These are phyloP conservation scores for Warburgia ugandensis DNA, from an alignment of 164 flowering plant species.

Conservation along the genomic window DNA sequence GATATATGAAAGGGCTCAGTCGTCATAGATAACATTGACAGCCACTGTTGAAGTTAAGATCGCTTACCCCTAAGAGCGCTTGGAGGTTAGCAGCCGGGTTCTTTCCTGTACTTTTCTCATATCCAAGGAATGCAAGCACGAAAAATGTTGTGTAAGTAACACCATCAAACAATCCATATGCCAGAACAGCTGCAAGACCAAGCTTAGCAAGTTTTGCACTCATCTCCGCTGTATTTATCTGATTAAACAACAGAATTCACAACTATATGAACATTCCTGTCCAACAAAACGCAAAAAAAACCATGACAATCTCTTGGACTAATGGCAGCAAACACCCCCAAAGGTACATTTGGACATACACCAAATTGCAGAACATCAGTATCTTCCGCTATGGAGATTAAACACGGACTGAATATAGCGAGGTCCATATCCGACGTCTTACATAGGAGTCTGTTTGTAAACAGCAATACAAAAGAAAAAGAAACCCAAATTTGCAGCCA, in stretches of 20 bases:
- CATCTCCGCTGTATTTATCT: slow-evolving; percentile 15
- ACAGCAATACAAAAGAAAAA: too few species aligned
- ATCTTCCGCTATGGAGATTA: neutral
- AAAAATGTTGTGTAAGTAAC: slow-evolving; percentile 30
- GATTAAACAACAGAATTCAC: neutral
- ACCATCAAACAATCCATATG: slow-evolving; percentile 17
- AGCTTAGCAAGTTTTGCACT: slow-evolving; percentile 19
- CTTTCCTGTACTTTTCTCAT: slow-evolving; percentile 39
- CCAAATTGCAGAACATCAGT: neutral
- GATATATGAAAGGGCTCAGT: too few species aligned
- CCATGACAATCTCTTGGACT: neutral
- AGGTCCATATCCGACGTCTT: too few species aligned
- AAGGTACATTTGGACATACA: neutral
- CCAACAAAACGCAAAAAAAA: too few species aligned
- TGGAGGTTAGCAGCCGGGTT: slow-evolving; percentile 35
- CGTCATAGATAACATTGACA: too few species aligned
- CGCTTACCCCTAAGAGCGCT: slow-evolving; percentile 31
- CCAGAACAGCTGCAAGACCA: slow-evolving; percentile 22
- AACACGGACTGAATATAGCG: too few species aligned
- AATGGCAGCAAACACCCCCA: neutral
- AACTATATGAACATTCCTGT: neutral
- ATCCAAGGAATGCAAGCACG: slow-evolving; percentile 31
- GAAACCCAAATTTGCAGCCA: too few species aligned
- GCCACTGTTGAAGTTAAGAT: too few species aligned
- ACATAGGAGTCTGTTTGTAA: too few species aligned